phyloP scores from a whole-genome alignment of 768 basidiomycete species.

The Pisolithus tinctorius region DNA sequence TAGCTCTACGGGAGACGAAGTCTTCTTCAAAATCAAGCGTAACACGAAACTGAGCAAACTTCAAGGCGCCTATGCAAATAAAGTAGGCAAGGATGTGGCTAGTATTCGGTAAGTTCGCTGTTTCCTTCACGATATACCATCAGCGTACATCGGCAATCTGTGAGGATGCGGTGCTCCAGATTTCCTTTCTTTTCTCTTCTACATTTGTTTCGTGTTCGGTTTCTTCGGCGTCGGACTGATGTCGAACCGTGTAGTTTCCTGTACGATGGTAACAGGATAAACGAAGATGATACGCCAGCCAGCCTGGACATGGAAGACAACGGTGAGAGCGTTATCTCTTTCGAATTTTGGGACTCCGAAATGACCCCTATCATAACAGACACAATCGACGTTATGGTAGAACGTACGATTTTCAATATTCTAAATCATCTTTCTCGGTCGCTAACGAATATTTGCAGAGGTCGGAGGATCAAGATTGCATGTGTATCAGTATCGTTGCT shows the following conservation, averaged over 20 bases:
- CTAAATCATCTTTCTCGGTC: not conserved
- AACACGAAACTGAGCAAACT: conserved; percentile 90
- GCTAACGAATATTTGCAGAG: conserved; percentile 24
- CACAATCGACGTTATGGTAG: conserved; percentile 95
- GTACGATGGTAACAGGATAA: conserved; percentile 84
- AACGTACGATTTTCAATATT: conserved; percentile 53
- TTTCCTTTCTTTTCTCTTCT: not conserved
- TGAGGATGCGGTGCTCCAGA: too few relatives aligned
- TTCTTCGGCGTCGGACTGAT: not conserved
- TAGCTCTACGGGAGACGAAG: conserved; percentile 73
- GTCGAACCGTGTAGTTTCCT: conserved; percentile 56
- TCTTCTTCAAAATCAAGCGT: conserved; percentile 96
- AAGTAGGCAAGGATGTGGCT: conserved; percentile 83
- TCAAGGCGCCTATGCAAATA: conserved; percentile 85
- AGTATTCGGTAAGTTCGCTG: conserved; percentile 70
- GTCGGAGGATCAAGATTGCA: conserved; percentile 34
- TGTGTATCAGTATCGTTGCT: conserved; percentile 3
- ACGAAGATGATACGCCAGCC: conserved; percentile 81
- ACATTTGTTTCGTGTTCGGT: not conserved
- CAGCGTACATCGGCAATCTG: conserved; percentile 1
- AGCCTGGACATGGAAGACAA: conserved; percentile 87
- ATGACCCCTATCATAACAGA: conserved; percentile 37
- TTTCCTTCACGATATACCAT: not conserved
- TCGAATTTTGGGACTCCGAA: not conserved
- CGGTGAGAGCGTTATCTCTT: conserved; percentile 43